phyloP scores from a whole-genome alignment of 2,329 filamentous ascomycete species.

The Bipolaris zeicola region DNA sequence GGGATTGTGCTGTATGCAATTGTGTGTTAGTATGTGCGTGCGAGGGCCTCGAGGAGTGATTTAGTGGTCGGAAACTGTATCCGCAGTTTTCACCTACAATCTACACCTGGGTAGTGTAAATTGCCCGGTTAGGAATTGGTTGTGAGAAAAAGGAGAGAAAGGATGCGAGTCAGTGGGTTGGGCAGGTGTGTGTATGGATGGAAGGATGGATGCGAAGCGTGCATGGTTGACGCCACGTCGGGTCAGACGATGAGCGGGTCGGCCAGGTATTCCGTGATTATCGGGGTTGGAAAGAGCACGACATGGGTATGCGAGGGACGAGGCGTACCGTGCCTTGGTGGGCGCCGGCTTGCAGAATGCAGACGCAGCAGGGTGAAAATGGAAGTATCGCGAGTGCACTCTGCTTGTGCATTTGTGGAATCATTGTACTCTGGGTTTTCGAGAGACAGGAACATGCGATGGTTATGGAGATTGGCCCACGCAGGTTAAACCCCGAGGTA shows the following conservation, averaged over 20 bases:
- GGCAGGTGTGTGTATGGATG: not conserved
- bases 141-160: not conserved
- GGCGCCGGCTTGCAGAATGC: not conserved
- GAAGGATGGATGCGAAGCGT: not conserved
- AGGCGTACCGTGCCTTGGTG: not conserved
- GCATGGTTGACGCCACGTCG: constrained; percentile 1
- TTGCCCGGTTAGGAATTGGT: constrained; percentile 7
- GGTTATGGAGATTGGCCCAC: not conserved
- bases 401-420: not conserved
- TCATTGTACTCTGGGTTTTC: too few relatives aligned
- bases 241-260: not conserved
- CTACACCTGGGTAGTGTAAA: constrained; percentile 2
- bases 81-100: constrained; percentile 15
- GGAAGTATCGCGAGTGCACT: not conserved
- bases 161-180: not conserved
- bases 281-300: not conserved
- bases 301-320: not conserved
- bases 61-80: constrained; percentile 13
- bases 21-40: not conserved
- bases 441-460: not conserved
- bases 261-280: not conserved
- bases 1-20: too few relatives aligned
- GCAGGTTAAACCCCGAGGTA: not conserved
- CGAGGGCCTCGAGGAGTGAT: not conserved
- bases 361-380: too few relatives aligned